phyloP scores from a whole-genome alignment of 257 asterid species.

The Buddleja alternifolia region DNA sequence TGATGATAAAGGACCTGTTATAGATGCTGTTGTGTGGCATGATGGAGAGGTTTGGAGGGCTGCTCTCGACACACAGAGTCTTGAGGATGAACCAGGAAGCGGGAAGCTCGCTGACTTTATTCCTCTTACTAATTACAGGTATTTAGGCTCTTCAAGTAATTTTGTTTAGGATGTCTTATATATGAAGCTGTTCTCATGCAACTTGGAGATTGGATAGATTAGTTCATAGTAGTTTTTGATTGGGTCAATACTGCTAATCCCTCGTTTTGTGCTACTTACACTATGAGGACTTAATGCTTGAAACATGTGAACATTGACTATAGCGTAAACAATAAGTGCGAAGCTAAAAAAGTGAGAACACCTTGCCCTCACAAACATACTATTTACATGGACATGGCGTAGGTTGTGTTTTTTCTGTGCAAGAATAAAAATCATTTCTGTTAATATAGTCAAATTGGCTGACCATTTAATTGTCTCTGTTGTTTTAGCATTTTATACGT shows the following conservation, averaged over 20 bases:
- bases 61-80: conserved; percentile 92
- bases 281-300: neutral
- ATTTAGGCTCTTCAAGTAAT: conserved; percentile 25
- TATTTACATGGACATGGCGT: neutral
- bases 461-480: neutral
- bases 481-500: neutral
- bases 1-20: conserved; percentile 91
- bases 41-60: conserved; percentile 98
- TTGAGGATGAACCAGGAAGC: conserved; percentile 76
- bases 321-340: conserved; percentile 3
- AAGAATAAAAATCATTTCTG: neutral
- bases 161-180: conserved; percentile 18
- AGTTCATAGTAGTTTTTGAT: too few relatives aligned
- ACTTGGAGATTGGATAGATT: conserved; percentile 16
- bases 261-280: too few relatives aligned
- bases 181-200: conserved; percentile 21
- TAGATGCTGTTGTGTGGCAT: conserved; percentile 99
- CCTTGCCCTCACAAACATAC: neutral
- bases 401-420: neutral
- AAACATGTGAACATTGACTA: conserved; percentile 6
- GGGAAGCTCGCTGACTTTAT: conserved; percentile 84
- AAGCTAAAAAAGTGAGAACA: conserved; percentile 1
- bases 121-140: conserved; percentile 97
- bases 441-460: neutral
- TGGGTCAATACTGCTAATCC: too few relatives aligned